A percentile compares a stretch with the other conserved stretches of the same genome.
phyloP scores from a whole-genome alignment of 352 stramenopile genomes.

The Pythium sukuiense region DNA sequence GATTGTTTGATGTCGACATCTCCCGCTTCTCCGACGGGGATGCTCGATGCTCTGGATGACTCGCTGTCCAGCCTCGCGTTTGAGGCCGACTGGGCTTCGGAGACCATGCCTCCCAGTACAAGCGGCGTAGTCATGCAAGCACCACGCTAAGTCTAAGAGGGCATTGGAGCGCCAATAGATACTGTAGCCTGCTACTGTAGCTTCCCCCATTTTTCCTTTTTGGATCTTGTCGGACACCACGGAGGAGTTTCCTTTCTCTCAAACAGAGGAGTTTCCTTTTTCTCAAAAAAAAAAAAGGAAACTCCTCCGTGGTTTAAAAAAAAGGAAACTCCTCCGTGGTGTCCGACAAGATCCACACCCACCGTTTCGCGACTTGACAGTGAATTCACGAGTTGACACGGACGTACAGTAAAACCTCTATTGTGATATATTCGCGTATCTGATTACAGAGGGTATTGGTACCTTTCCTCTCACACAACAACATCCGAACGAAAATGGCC shows the following conservation, averaged over 20 bases:
- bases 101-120: slow-evolving; percentile 15
- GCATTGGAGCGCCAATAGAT: background rate
- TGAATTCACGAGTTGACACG: too few species aligned
- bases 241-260: too few species aligned
- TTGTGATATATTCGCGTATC: background rate
- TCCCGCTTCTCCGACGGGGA: slow-evolving; percentile 12
- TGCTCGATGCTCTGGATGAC: slow-evolving; percentile 27
- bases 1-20: slow-evolving; percentile 19
- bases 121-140: background rate
- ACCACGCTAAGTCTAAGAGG: background rate
- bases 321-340: background rate
- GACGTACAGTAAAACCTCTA: background rate
- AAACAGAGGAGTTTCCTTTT: too few species aligned
- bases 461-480: background rate
- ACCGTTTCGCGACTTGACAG: background rate
- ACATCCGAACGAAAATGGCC: background rate
- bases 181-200: background rate
- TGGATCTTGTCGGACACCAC: background rate
- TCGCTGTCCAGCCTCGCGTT: slow-evolving; percentile 76
- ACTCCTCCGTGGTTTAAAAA: background rate
- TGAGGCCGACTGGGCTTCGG: slow-evolving; percentile 71
- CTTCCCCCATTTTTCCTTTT: background rate
- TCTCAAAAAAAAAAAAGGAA: too few species aligned
- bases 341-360: background rate
- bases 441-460: background rate